Evolutionary conservation across 495 filamentous ascomycete genomes (phyloP), one percentile per base, ranked within the genome.

Genomic region (Neurospora discreta): DNA sequence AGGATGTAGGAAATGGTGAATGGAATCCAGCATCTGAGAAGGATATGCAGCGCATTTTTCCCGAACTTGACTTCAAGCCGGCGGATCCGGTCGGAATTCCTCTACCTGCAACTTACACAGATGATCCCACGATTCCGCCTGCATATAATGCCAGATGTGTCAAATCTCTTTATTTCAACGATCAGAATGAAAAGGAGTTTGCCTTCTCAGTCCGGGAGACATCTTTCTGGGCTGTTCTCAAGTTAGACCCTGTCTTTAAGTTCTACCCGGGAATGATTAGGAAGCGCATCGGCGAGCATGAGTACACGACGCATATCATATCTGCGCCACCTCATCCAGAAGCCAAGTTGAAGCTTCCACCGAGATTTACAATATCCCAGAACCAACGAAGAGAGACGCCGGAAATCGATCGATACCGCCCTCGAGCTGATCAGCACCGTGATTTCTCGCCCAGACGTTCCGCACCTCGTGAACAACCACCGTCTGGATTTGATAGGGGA

Each of bases 201-300:
- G 74, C 73, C 3, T 71, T 74, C 65, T 79, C 79, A 33, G 80
- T 87, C 70, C 81, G 85, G 33, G 77, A 81, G 23, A 80, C 79
- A 30, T 70, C 77, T 16, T 73, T 77, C 46, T 89, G 87, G 87
- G 73, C 76, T 26, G 73, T 73, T 23, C 71, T 84, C 44, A 78
- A 84, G 52, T 68, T 83, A 41, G 86, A 89, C 73, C 87, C 87
- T 1, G 75, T 78, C 3, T 88, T 88, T 73, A 76, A 74, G 15
- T 71, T 75, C 9, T 77, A 79, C 38, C 68, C 68, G 6, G 75
- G 78, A 8, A 81, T 83, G 78, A 70, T 75, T 7, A 71, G 41
- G n/a, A 71, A 74, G 0, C 70, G 73, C 2, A 80, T 82, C 18
- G 67, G 76, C 0, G 70, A 75, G 1, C 73, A 77, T 52, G 74